Evolutionary conservation across 176 grass and related monocot genomes (phyloP).

Genomic region (Oryza glaberrima): DNA sequence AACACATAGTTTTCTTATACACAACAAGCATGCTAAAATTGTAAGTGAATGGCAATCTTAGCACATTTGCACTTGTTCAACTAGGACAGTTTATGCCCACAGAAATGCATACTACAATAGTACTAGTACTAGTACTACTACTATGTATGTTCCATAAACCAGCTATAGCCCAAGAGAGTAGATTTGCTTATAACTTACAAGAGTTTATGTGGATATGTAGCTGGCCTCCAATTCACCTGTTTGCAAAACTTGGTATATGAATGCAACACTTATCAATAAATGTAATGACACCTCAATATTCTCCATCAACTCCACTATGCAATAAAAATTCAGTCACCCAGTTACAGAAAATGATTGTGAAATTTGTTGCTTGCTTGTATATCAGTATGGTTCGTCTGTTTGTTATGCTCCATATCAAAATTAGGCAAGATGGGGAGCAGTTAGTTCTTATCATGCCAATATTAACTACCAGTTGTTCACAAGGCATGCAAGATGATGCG

Average conservation of each 20-base stretch:
- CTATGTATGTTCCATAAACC: slow-evolving; percentile 23
- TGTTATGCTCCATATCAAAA: slow-evolving; percentile 15
- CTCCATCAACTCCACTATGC: background rate
- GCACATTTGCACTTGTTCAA: slow-evolving; percentile 11
- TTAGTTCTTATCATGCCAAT: slow-evolving; percentile 45
- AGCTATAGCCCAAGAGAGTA: slow-evolving; percentile 12
- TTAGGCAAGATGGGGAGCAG: slow-evolving; percentile 26
- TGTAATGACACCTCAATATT: background rate
- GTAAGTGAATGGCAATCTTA: slow-evolving; percentile 29
- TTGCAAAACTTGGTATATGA: slow-evolving; percentile 15
- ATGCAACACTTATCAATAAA: background rate
- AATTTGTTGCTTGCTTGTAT: slow-evolving; percentile 35
- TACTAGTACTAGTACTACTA: slow-evolving; percentile 16
- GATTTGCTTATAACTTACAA: slow-evolving; percentile 12
- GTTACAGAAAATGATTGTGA: slow-evolving; percentile 26
- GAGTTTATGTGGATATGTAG: slow-evolving; percentile 26
- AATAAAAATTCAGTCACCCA: background rate
- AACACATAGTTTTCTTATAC: slow-evolving; percentile 22
- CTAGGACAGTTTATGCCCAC: slow-evolving; percentile 3
- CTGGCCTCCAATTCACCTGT: slow-evolving; percentile 13
- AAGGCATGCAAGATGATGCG: slow-evolving; percentile 21
- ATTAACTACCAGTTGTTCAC: slow-evolving; percentile 8
- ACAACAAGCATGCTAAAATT: slow-evolving; percentile 6
- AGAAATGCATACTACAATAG: background rate
- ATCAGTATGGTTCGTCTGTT: slow-evolving; percentile 7